Evolutionary conservation across 495 filamentous ascomycete species (phyloP), one percentile per base, ranked within the genome.

Genomic region (Neurospora sp.): DNA sequence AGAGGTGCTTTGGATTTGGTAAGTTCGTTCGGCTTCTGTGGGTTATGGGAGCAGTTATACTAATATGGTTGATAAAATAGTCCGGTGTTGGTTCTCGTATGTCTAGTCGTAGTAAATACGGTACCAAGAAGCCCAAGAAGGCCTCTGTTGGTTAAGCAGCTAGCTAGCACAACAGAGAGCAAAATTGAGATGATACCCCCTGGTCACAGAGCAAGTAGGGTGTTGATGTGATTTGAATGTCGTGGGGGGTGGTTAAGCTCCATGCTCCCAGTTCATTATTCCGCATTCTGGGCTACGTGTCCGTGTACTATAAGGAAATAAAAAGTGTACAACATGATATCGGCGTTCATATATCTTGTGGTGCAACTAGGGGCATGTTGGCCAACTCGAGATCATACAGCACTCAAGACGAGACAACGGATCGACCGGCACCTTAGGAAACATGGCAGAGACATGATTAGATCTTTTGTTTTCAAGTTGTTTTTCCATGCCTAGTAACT

Each of bases 71-170:
- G 31, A 35, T 35, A 35, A 35, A 35, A 35, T 27, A 98, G 96
- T 93, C 94, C 80, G 96, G 96, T 84, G 96, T 99, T 75, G 89
- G 87, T 18, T 95, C 89, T 78, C 87, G 96, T 70, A 86, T 91
- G 81, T 92, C 89, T 3, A 92, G 91, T 80, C 88, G 96, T 78
- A 97, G 93, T 72, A 99, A 99, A 85, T 99, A 96, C 78, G 96
- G 96, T 73, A 97, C 96, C 16, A 99, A 99, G 90, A 98, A 97
- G 84, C 95, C 96, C 1, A 98, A 97, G 90, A 88, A 88, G 78
- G 85, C 87, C 59, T 78, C 84, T 16, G 85, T 86, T 39, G 83
- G 85, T 44, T 81, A 76, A 77, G 3, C 39, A 61, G 22, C 22
- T 61, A 42, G 41, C 41, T 16, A 61, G 20, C 20, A 31, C 20